A percentile compares a stretch with the other conserved stretches of the same genome.
Conservation (phyloP, 2,329 filamentous ascomycete species). For the Aurifilum marmelostoma region DNA sequence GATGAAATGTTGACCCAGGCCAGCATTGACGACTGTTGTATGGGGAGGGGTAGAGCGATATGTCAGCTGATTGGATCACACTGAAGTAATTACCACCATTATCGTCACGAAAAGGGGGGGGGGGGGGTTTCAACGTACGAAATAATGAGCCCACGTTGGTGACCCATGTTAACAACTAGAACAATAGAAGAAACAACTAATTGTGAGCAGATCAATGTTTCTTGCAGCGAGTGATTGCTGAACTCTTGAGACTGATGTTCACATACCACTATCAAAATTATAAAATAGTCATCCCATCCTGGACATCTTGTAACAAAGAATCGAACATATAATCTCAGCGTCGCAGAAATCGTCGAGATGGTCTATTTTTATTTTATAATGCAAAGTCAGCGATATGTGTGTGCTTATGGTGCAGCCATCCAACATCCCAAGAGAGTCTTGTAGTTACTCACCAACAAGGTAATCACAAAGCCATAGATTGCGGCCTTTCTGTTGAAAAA, state of each 20-base stretch:
- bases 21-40: constrained; percentile 20
- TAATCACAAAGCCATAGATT: constrained; percentile 22
- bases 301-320: constrained; percentile 27
- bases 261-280: constrained; percentile 20
- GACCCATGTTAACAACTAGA: constrained; percentile 20
- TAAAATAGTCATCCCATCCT: constrained; percentile 25
- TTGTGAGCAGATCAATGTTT: neutral
- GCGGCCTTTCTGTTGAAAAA: constrained; percentile 18
- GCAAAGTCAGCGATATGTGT: neutral
- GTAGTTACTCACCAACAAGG: constrained; percentile 17
- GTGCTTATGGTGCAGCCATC: neutral
- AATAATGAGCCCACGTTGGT: constrained; percentile 26
- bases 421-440: neutral
- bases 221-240: neutral
- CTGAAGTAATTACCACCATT: too few relatives aligned
- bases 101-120: too few relatives aligned
- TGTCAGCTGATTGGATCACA: neutral
- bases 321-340: constrained; percentile 21
- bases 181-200: neutral
- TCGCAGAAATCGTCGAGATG: constrained; percentile 20
- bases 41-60: too few relatives aligned
- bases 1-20: constrained; percentile 21
- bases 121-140: constrained; percentile 1
- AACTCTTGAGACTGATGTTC: too few relatives aligned
- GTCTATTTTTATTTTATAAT: constrained; percentile 3